Base-by-base conservation (phyloP, 2,329 filamentous ascomycete genomes). In the Calycina marina region DNA sequence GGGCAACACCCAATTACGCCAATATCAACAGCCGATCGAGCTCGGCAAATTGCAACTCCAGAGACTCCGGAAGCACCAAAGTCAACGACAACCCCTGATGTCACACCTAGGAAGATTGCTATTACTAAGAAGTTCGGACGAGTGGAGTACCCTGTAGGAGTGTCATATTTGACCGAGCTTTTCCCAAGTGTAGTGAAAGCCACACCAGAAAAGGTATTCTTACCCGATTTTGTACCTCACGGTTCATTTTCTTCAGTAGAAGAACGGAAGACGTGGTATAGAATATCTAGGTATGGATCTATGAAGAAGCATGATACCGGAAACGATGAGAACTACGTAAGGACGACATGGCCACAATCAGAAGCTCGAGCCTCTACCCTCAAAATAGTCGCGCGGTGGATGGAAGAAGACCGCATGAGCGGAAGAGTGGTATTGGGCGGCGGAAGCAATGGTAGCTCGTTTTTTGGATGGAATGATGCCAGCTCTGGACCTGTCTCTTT, bases 181-280 rank as follows among this genome's bases (percentile, higher is more conserved):
- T 56, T 45, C 39, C 49, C 13, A 35, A 42, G 25, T 22, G 42
- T 6, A 16, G 3, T 5, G 14, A 26, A 40, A 3, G 34, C 42
- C n/a, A 25, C 40, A 9, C 24, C 37, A 17, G 49, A 54, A 20
- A 47, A 34, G 17, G 28, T 42, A 6, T 49, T 49, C 25, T 41
- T 51, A 27, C 35, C 45, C 6, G 49, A 52, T 32, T 41, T 30
- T 14, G 26, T 48, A 13, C 45, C 45, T 25, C 32, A 43, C 17
- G 68, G 75, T 46, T 66, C 57, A 16, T 74, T 74, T 38, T 56
- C 57, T 4, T 58, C 61, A 2, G 62, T 65, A 3, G 64, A 65
- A 2, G 64, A 77, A 50, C 69, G 74, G 30, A 75, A 70, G 44
- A 60, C 62, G 5, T 79, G 74, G 74, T 76, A 77, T 41, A 68